Base-by-base conservation (phyloP, 139 green algal species). In the Cymbomonas tetramitiformis region DNA sequence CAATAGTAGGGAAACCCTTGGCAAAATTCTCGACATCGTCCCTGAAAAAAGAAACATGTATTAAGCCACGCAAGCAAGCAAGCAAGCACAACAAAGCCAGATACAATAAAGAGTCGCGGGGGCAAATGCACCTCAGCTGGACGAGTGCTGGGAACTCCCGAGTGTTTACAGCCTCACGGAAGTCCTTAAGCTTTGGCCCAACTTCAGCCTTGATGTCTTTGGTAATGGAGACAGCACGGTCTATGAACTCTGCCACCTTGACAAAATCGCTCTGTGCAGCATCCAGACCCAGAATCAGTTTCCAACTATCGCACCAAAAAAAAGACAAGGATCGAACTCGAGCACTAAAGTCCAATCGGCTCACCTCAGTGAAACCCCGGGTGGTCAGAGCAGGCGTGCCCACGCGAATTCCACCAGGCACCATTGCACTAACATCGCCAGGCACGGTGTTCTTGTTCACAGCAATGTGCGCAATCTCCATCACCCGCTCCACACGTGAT, bases 401-500 rank as follows among this genome's bases (percentile, higher is more conserved):
- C 75, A 98, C 90, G 61, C 90, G 83, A 55, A 98, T 72, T 41
- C 91, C 91, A 26, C 91, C 90, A 0, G 91, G 72, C 12, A 73
- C 62, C 33, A 81, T 55, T 19, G 73, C 66, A 1, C 40, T 67
- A 23, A 62, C 60, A 31, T 79, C 72, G 21, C 88, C 89, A 7
- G 90, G 89, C 63, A 98, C 90, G 15, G 87, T 96, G 89, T 98
- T 98, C 79, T 98, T 98, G 81, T 98, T 98, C 61, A 80, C 77
- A 24, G 91, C 85, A 53, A 98, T 94, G 79, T 94, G 84, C n/a
- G 83, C 88, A 44, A 96, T 70, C 75, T 98, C 91, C 56, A 98
- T 63, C 43, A 98, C 85, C 2, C 78, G 70, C 72, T 93, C 83
- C 26, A 90, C 83, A 12, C 87, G 72, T 0, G 80, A 83, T 28